Base-by-base conservation (phyloP, 495 filamentous ascomycete genomes). In the Hyphodiscus hymeniophilus region DNA sequence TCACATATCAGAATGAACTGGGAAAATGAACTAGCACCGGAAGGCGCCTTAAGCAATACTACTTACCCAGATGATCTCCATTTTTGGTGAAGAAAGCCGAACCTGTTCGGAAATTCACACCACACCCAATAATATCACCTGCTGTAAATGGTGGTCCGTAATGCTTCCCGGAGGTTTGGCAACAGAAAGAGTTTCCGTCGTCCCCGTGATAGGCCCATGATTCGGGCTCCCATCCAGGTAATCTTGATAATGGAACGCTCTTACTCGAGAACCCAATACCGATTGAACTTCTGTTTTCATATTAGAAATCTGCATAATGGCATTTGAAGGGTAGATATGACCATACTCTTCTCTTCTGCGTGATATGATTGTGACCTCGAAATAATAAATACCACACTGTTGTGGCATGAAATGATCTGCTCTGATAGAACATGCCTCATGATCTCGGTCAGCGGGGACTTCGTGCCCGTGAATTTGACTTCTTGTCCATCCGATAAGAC, bases 121-220 rank as follows among this genome's bases (percentile, higher is more conserved):
- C 87, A 61, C 94, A 97, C 2, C 92, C 92, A 32, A 97, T 81
- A 4, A 82, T 81, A 69, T 99, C 92, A n/a, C 76, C 73, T 7
- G 43, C 39, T 16, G 50, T 50, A 60, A 83, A 90, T n/a, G 76
- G 79, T 44, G 83, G 84, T 0, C 84, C 86, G 63, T 85, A 89
- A 30, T 72, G 60, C 57, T 87, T 87, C 7, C 91, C 88, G 31
- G 78, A 77, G 16, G 77, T 81, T 40, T 82, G 54, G 16, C 48
- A 55, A 24, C 82, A 78, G 58, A 94, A 99, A 35, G 80, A 80
- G 54, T 90, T 81, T 23, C 92, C 92, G 63, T 99, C 92, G 61
- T 99, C 94, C 20, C 92, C 90, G 59, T 99, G 92, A 60, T 95
- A 99, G 30, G 87, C 92, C 88, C 88, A 99, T 1, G 89, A 95